A percentile compares a stretch with the other conserved stretches of the same genome.
Conservation (phyloP, 2,329 filamentous ascomycete genomes). For the Gremmenia infestans region DNA sequence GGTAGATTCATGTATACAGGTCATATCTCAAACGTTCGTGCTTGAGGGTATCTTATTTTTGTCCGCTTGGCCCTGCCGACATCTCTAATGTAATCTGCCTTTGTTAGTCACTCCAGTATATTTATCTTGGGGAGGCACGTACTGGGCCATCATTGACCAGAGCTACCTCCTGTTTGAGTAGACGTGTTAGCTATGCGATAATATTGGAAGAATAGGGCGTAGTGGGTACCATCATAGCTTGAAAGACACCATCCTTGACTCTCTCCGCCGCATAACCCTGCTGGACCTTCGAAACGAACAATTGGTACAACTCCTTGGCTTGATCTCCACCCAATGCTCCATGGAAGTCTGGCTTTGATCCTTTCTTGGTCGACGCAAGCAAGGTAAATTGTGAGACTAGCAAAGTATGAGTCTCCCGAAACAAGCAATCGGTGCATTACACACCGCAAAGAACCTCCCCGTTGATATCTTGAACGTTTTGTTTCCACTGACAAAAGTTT, state of each 20-base stretch:
- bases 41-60: constrained; percentile 3
- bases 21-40: not conserved
- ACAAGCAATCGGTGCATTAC: not conserved
- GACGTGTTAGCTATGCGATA: not conserved
- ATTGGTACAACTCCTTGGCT: constrained; percentile 75
- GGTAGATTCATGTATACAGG: not conserved
- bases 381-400: constrained; percentile 95
- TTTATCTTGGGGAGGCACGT: constrained; percentile 20
- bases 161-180: constrained; percentile 58
- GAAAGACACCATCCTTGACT: constrained; percentile 94
- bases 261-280: constrained; percentile 65
- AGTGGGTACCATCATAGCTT: constrained; percentile 76
- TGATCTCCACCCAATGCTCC: constrained; percentile 74
- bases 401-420: constrained; percentile 2
- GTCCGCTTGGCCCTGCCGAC: constrained; percentile 21
- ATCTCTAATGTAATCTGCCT: constrained; percentile 29
- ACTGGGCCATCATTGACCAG: constrained; percentile 81
- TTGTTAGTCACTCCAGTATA: constrained; percentile 4
- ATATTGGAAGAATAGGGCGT: not conserved
- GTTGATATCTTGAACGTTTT: constrained; percentile 77
- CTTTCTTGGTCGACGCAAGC: constrained; percentile 88
- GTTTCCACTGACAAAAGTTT: constrained; percentile 67
- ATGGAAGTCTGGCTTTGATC: constrained; percentile 92
- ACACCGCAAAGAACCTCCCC: constrained; percentile 93
- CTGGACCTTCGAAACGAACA: constrained; percentile 74